A percentile compares a stretch with the other conserved stretches of the same genome.
phyloP scores from a whole-genome alignment of 768 basidiomycete species.

The Rhodocollybia butyracea region DNA sequence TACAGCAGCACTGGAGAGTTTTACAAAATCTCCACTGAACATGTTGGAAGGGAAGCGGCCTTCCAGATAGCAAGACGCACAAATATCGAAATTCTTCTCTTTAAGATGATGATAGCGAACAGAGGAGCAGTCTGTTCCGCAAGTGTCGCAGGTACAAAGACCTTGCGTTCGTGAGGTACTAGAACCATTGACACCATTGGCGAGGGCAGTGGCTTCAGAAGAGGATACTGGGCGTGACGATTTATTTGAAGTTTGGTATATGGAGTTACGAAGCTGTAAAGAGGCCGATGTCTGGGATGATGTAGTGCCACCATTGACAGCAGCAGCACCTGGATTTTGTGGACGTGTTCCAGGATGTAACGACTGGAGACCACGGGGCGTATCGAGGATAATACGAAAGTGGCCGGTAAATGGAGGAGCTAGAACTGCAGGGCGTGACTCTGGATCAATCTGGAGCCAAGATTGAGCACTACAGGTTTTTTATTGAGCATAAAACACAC shows the following conservation, averaged over 20 bases:
- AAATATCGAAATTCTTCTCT: constrained; percentile 88
- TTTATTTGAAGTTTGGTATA: constrained; percentile 87
- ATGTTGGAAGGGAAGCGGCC: constrained; percentile 95
- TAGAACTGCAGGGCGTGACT: constrained; percentile 88
- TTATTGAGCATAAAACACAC: constrained; percentile 37
- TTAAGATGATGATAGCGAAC: constrained; percentile 92
- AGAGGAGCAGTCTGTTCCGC: constrained; percentile 88
- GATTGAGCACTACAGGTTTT: constrained; percentile 4
- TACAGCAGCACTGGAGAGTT: constrained; percentile 51
- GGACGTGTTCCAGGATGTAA: constrained; percentile 80
- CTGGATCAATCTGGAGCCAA: constrained; percentile 85
- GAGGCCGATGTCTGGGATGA: constrained; percentile 52
- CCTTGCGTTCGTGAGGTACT: constrained; percentile 28
- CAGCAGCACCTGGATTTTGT: constrained; percentile 37
- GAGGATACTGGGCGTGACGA: constrained; percentile 68
- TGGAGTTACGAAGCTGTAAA: constrained; percentile 82
- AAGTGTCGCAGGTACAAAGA: constrained; percentile 83
- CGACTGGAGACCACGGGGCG: constrained; percentile 93
- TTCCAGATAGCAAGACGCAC: constrained; percentile 89
- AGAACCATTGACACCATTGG: constrained; percentile 51
- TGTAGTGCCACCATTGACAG: constrained; percentile 42
- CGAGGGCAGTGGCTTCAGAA: constrained; percentile 63
- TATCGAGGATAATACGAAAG: constrained; percentile 96
- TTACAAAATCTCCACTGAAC: constrained; percentile 97
- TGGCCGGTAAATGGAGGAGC: constrained; percentile 98